phyloP scores from a whole-genome alignment of 257 asterid species.

The Solanum medicagineum region DNA sequence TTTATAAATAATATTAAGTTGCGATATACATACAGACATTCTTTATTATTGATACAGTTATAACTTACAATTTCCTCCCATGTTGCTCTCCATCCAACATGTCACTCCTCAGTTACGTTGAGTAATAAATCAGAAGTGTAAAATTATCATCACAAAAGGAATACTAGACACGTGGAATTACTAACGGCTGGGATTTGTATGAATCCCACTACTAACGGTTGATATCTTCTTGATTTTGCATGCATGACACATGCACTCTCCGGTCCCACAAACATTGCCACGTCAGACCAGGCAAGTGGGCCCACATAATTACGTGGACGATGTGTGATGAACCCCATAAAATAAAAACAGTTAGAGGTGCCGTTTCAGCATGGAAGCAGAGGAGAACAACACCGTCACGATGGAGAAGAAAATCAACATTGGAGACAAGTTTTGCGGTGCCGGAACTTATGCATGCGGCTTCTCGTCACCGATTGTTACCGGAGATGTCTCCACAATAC shows the following conservation, averaged over 20 bases:
- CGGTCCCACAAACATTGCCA: neutral
- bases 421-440: neutral
- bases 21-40: too few species aligned
- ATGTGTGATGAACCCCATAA: neutral
- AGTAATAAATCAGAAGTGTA: too few species aligned
- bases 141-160: neutral
- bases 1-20: too few species aligned
- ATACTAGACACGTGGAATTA: neutral
- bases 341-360: neutral
- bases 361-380: neutral
- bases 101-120: too few species aligned
- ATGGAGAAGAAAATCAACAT: slow-evolving; percentile 1
- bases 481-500: neutral
- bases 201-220: slow-evolving; percentile 3
- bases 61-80: too few species aligned
- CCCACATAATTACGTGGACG: neutral
- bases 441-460: neutral
- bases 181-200: neutral
- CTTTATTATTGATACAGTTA: too few species aligned
- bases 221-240: slow-evolving; percentile 9
- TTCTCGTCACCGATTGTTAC: neutral
- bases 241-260: slow-evolving; percentile 16
- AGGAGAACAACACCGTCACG: neutral
- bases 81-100: too few species aligned
- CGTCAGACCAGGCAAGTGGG: neutral